Base-by-base conservation (phyloP, 176 grass and related monocot species). In the Oryza meyeriana region DNA sequence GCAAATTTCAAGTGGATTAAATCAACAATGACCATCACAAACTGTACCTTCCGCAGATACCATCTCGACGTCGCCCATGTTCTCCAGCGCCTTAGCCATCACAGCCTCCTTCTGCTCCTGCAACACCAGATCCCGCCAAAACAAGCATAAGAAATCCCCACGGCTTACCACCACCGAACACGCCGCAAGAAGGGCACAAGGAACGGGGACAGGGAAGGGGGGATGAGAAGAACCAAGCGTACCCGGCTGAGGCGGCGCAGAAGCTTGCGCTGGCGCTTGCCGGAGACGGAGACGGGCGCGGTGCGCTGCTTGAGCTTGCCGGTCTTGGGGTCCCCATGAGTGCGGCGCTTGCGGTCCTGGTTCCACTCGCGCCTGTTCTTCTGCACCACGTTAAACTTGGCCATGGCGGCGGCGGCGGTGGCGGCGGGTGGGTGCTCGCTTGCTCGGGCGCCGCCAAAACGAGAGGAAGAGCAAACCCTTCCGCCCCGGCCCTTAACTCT, bases 191-290 rank as follows among this genome's bases (percentile, higher is more conserved):
- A 17, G 55, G 14, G 12, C 16, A 72, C 32, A 25, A 34, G 39
- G 5, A 26, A 8, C 16, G 61, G 41, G 59, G 14, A 4, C 3
- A 3, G 5, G 24, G 64, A 36, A 8, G 29, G 40, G 4, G n/a
- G 35, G 35, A 8, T 0, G 48, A 1, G 1, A 47, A 55, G 9
- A 50, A 83, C 34, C 41, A 26, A 66, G 4, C 17, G 20, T 20
- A 90, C 88, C 83, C 88, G 88, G 29, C 86, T 77, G 29, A 8
- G 67, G 73, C 88, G 88, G 67, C 74, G 79, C 79, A 31, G 45
- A 77, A 91, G 71, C 85, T 87, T 87, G 64, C 85, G 89, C 71
- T 87, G 84, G 64, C 89, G 85, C 89, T 91, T 91, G 55, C 89
- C 89, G 65, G 89, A 91, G 58, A 91, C 18, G 65, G 71, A 78